Percentiles rank a stretch among this genome's conserved stretches.
phyloP scores from a whole-genome alignment of 306 rosid genomes.

The Gleditsia sinensis region DNA sequence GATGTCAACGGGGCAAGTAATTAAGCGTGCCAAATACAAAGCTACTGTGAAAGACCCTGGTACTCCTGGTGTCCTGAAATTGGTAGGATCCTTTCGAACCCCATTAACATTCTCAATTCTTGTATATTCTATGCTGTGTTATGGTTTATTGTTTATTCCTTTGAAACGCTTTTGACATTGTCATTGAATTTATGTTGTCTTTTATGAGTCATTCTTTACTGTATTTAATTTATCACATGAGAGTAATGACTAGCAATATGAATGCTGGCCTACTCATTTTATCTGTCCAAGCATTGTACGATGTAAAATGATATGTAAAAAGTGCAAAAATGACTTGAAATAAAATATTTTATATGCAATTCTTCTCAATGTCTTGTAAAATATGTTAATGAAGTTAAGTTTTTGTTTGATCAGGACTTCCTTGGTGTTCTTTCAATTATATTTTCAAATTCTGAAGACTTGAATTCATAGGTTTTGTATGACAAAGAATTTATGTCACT shows the following conservation, averaged over 20 bases:
- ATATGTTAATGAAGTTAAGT: not conserved
- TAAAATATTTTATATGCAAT: not conserved
- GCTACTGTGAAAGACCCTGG: conserved; percentile 74
- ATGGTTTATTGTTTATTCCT: not conserved
- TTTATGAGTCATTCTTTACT: not conserved
- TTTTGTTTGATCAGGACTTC: not conserved
- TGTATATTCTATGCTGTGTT: not conserved
- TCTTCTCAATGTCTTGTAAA: not conserved
- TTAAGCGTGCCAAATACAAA: conserved; percentile 85
- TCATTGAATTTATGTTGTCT: not conserved
- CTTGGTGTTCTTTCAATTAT: not conserved
- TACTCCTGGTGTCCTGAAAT: conserved; percentile 72
- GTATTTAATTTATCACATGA: not conserved
- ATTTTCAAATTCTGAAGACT: not conserved
- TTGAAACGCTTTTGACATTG: conserved; percentile 21
- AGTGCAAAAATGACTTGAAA: conserved; percentile 8
- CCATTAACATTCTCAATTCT: not conserved
- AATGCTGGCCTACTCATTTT: not conserved
- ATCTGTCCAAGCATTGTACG: not conserved
- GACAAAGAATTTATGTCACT: not conserved
- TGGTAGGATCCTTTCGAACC: conserved; percentile 49
- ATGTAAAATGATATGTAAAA: not conserved
- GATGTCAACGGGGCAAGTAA: conserved; percentile 66
- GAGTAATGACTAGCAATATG: not conserved
- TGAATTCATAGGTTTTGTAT: not conserved